Base-by-base conservation (phyloP, 2,329 filamentous ascomycete genomes). In the Colletotrichum zoysiae region DNA sequence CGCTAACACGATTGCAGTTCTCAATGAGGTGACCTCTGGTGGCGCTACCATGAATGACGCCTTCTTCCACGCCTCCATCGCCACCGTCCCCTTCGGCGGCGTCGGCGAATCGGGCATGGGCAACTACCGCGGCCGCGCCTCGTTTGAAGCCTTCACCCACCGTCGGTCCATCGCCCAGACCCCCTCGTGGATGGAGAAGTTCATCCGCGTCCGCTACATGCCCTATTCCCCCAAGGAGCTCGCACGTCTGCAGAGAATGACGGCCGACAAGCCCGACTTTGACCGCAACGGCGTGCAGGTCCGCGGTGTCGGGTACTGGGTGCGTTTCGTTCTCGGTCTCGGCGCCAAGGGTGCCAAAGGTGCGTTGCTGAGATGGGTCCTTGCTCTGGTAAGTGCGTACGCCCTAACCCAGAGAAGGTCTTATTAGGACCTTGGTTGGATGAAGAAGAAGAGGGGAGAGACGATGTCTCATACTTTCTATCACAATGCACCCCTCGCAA, bases 91-190 rank as follows among this genome's bases (percentile, higher is more conserved):
- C 48, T 97, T 97, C 79, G 95, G 95, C 74, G 94, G 94, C 76
- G 92, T 97, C 9, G 94, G 95, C 74, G 88, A 92, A 76, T 94
- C 91, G 56, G 94, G 94, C 65, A 87, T 88, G 73, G 94, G 94
- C 73, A 84, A 89, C 40, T 97, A 97, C 84, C 90, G 93, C 76
- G 95, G 95, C 72, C 90, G 90, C 78, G 86, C 92, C n/a, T 89
- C 87, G 2, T 93, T 93, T 81, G 91, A 93, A 76, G 83, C 84
- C 75, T 93, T 92, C 78, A 89, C 89, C 1, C 91, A 93, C 79
- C 84, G 74, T 44, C 85, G 86, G 71, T 83, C 81, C 61, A 81
- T 93, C 44, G 88, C 89, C 30, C 86, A 84, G 56, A 92, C 90
- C 5, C 92, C 92, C 0, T 77, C 80, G 20, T 94, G 92, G 92